phyloP scores from a whole-genome alignment of 208 protist species.

The Trypanosoma theileri region DNA sequence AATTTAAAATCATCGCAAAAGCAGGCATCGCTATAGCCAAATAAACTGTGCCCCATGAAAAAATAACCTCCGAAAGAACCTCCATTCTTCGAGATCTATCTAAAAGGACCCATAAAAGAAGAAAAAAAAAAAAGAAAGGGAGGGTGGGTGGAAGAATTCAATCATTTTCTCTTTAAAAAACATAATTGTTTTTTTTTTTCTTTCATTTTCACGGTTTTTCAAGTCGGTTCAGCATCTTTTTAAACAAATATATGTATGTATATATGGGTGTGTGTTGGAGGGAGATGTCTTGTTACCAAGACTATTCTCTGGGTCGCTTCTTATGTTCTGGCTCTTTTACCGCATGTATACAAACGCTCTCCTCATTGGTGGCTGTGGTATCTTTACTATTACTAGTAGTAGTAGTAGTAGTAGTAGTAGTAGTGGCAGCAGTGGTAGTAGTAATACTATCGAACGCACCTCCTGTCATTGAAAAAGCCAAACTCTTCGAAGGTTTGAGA shows the following conservation, averaged over 20 bases:
- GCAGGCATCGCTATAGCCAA: constrained; percentile 42
- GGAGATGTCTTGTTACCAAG: background rate
- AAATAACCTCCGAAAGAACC: constrained; percentile 30
- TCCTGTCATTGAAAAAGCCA: background rate
- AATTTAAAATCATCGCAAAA: constrained; percentile 54
- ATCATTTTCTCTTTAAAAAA: too few relatives aligned
- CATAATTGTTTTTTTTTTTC: background rate
- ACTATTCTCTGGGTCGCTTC: constrained; percentile 32
- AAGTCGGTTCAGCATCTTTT: background rate
- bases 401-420: too few relatives aligned
- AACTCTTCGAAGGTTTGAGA: constrained; percentile 22
- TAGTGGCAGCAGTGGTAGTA: background rate
- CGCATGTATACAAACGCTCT: constrained; percentile 39
- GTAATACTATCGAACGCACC: background rate
- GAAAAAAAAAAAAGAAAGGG: constrained; percentile 23
- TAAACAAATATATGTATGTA: constrained; percentile 4
- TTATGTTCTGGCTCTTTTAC: constrained; percentile 50
- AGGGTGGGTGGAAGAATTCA: background rate
- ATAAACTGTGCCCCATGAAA: constrained; percentile 66
- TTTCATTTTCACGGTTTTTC: background rate
- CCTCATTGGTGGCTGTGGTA: constrained; percentile 12
- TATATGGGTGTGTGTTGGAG: background rate
- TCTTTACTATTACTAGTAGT: too few relatives aligned
- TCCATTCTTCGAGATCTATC: constrained; percentile 2
- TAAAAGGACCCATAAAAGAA: constrained; percentile 16